A percentile compares a stretch with the other conserved stretches of the same genome.
phyloP scores from a whole-genome alignment of 169 alveolate genomes.

The Condylostoma magnum region DNA sequence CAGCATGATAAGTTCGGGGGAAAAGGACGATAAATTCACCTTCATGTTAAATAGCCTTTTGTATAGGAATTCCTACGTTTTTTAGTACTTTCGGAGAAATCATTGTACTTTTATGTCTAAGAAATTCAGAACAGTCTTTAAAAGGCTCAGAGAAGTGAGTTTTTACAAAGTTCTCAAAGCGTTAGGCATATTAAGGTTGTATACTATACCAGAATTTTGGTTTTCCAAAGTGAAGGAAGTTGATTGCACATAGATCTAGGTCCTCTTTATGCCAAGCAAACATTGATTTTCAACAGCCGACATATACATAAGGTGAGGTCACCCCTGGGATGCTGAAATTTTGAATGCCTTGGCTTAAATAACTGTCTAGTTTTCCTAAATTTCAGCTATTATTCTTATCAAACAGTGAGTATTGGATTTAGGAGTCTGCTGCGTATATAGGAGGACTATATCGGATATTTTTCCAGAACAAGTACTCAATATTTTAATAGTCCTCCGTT shows the following conservation, averaged over 20 bases:
- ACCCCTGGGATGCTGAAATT: conserved; percentile 83
- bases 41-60: conserved; percentile 79
- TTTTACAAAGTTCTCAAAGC: conserved; percentile 79
- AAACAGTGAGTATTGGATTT: conserved; percentile 36
- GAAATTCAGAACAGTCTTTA: conserved; percentile 64
- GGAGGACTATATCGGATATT: conserved; percentile 67
- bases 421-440: conserved; percentile 71
- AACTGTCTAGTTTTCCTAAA: conserved; percentile 41
- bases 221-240: conserved; percentile 92
- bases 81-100: conserved; percentile 86
- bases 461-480: conserved; percentile 59
- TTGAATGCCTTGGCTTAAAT: conserved; percentile 14
- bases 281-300: conserved; percentile 90
- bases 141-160: conserved; percentile 45
- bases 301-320: conserved; percentile 90
- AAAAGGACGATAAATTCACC: conserved; percentile 91
- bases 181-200: conserved; percentile 79
- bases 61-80: conserved; percentile 79
- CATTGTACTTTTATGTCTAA: conserved; percentile 73
- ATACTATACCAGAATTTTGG: conserved; percentile 95
- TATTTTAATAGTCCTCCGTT: background rate
- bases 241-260: conserved; percentile 89
- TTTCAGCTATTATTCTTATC: conserved; percentile 59
- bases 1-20: conserved; percentile 92
- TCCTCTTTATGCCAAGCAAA: conserved; percentile 98